Conservation (phyloP, 345 rosid genomes). For the Populus simonii region DNA sequence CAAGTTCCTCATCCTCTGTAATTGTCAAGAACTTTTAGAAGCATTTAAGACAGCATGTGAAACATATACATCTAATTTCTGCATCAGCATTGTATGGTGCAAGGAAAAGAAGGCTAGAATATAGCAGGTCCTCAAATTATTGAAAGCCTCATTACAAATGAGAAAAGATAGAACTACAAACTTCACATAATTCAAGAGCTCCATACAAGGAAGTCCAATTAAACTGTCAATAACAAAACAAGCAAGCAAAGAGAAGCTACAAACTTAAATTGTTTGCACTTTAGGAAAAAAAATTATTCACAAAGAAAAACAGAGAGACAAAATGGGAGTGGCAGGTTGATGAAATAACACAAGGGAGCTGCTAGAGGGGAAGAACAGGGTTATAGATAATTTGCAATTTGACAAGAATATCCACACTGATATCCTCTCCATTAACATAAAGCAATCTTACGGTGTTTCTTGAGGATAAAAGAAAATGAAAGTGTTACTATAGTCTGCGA, state of each 20-base stretch:
- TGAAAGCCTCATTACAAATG: neutral
- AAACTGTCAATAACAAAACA: neutral
- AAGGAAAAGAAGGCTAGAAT: neutral
- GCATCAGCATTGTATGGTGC: neutral
- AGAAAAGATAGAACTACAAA: neutral
- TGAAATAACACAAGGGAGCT: neutral
- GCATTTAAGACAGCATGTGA: neutral
- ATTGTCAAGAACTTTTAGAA: slow-evolving; percentile 17
- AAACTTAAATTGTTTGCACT: neutral
- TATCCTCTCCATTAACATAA: neutral
- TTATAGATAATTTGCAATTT: neutral
- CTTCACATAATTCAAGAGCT: neutral
- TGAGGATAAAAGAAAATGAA: too few relatives aligned
- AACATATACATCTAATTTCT: neutral
- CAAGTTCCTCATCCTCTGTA: slow-evolving; percentile 96
- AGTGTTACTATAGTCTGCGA: neutral
- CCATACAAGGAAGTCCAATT: neutral
- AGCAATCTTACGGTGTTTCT: too few relatives aligned
- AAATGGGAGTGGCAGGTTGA: neutral
- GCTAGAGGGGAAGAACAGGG: neutral
- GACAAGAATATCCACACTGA: neutral
- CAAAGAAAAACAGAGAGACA: neutral
- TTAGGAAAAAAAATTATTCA: neutral
- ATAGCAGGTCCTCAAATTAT: neutral
- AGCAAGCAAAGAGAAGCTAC: neutral